A percentile compares a stretch with the other conserved stretches of the same genome.
Evolutionary conservation across 1,284 basidiomycete genomes (phyloP).

Genomic region (Xerocomus amazonicus): DNA sequence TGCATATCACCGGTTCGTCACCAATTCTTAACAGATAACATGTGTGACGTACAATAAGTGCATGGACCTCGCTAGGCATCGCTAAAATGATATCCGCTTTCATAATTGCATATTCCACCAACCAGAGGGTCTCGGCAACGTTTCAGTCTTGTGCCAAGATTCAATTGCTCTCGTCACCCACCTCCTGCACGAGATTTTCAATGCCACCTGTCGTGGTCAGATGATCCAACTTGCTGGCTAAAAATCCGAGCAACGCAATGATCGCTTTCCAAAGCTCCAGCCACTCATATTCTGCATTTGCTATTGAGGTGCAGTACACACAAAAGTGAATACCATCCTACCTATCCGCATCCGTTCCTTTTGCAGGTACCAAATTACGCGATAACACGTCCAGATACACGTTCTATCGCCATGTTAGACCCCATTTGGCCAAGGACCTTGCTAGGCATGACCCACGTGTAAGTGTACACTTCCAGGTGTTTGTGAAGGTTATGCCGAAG

Average conservation of each 20-base stretch:
- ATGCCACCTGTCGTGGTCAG: constrained; percentile 48
- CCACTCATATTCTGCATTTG: constrained; percentile 56
- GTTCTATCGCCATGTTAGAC: constrained; percentile 35
- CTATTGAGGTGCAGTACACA: neutral
- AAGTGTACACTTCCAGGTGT: constrained; percentile 51
- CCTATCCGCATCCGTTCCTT: constrained; percentile 50
- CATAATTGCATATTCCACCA: constrained; percentile 49
- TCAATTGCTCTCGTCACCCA: constrained; percentile 22
- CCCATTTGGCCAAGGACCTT: neutral
- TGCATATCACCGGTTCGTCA: constrained; percentile 25
- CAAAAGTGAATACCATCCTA: constrained; percentile 24
- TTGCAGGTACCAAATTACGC: constrained; percentile 53
- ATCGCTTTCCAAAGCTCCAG: constrained; percentile 57
- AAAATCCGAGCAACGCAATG: constrained; percentile 50
- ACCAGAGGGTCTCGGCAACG: constrained; percentile 40
- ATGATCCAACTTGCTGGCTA: constrained; percentile 48
- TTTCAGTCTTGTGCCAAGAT: constrained; percentile 12
- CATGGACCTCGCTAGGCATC: constrained; percentile 49
- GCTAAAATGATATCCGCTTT: constrained; percentile 51
- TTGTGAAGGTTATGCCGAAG: constrained; percentile 64
- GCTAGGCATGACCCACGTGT: constrained; percentile 41
- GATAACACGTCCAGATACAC: constrained; percentile 51
- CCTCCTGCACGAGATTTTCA: constrained; percentile 51
- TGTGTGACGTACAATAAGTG: constrained; percentile 50
- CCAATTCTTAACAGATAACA: constrained; percentile 10